Evolutionary conservation across 139 green algal genomes (phyloP).

Genomic region (Haematococcus sp.): DNA sequence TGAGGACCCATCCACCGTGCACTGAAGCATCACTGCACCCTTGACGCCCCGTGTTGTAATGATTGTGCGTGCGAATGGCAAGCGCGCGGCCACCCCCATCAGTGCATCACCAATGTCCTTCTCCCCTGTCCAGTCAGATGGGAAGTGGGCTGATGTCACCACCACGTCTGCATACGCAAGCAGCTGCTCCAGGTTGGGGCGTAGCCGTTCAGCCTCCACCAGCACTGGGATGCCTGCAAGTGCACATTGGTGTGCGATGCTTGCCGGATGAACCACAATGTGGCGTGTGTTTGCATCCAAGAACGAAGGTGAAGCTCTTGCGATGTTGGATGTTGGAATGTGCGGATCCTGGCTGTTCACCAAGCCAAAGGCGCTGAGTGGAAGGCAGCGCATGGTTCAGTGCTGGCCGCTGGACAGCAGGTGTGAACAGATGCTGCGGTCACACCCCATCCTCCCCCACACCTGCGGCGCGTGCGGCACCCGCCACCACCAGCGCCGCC

Average conservation of each 20-base stretch:
- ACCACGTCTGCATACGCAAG: slow-evolving; percentile 79
- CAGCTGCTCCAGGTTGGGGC: slow-evolving; percentile 74
- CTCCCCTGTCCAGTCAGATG: slow-evolving; percentile 74
- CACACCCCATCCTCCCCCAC: not conserved
- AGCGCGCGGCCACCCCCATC: slow-evolving; percentile 45
- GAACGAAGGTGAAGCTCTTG: no score
- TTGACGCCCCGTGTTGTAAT: slow-evolving; percentile 69
- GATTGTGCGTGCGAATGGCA: slow-evolving; percentile 65
- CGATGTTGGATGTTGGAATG: no score
- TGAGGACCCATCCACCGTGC: not conserved
- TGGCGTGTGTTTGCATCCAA: no score
- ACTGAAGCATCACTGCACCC: slow-evolving; percentile 68
- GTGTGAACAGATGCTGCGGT: no score
- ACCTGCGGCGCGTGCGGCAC: slow-evolving; percentile 37
- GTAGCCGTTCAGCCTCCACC: slow-evolving; percentile 88
- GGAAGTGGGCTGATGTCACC: slow-evolving; percentile 83
- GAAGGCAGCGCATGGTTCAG: no score
- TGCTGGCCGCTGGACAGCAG: no score
- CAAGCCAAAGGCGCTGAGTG: no score
- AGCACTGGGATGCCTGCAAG: slow-evolving; percentile 65
- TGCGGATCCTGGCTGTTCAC: no score
- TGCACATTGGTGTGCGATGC: no score
- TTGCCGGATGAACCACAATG: no score
- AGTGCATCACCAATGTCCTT: slow-evolving; percentile 67
- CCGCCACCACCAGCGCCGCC: slow-evolving; percentile 75